phyloP scores from a whole-genome alignment of 768 basidiomycete genomes.

The Daedaleopsis nitida region DNA sequence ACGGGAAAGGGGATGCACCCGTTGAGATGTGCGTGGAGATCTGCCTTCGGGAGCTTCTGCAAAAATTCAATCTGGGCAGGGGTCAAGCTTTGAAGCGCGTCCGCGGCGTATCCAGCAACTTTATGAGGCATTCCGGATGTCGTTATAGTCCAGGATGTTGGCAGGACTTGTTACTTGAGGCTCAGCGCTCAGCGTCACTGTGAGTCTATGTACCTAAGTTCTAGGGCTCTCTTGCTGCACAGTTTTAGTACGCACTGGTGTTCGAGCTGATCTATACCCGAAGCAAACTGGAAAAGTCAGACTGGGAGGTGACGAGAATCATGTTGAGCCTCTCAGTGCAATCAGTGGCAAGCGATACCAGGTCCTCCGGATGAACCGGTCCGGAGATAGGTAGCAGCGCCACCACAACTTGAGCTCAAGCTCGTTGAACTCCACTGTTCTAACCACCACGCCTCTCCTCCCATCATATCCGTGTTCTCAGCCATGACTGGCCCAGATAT shows the following conservation, averaged over 20 bases:
- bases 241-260: too few species aligned
- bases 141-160: neutral
- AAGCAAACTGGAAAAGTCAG: too few species aligned
- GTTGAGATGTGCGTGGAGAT: slow-evolving; percentile 85
- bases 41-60: slow-evolving; percentile 70
- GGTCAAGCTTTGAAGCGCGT: slow-evolving; percentile 57
- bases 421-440: neutral
- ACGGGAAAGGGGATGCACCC: slow-evolving; percentile 74
- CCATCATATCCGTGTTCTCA: neutral
- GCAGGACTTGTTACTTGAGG: neutral
- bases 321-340: too few species aligned
- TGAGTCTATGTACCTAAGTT: too few species aligned
- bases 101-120: slow-evolving; percentile 38
- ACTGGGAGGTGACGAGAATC: too few species aligned
- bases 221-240: too few species aligned
- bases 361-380: neutral
- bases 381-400: neutral
- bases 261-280: too few species aligned
- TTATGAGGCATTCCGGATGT: slow-evolving; percentile 3
- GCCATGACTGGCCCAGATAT: slow-evolving; percentile 32
- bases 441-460: neutral
- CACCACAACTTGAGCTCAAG: too few species aligned
- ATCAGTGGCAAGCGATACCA: too few species aligned
- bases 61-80: slow-evolving; percentile 59
- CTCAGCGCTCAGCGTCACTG: too few species aligned